These are phyloP conservation scores for Cryptococcus sp. DNA, from an alignment of 1,284 basidiomycete genomes.

Conservation along the genomic window DNA sequence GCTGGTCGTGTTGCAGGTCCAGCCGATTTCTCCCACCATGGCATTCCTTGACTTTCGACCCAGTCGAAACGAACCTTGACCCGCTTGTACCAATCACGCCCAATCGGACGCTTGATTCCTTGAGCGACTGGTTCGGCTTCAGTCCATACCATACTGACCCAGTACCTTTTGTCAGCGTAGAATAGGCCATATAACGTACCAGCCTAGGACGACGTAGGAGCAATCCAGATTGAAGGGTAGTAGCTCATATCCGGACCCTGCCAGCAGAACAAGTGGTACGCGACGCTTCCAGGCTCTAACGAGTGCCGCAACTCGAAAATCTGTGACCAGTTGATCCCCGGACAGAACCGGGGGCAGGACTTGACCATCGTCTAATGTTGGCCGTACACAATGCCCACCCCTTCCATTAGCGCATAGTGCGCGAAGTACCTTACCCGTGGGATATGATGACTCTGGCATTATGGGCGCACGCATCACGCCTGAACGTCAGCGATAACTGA, in stretches of 20 bases:
- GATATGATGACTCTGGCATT: constrained; percentile 39
- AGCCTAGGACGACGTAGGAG: constrained; percentile 39
- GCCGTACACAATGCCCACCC: constrained; percentile 29
- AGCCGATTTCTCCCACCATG: constrained; percentile 30
- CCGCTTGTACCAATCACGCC: constrained; percentile 28
- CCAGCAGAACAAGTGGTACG: constrained; percentile 35
- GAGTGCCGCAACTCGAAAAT: constrained; percentile 35
- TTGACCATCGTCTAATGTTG: constrained; percentile 3
- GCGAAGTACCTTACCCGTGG: constrained; percentile 25
- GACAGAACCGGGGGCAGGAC: constrained; percentile 20
- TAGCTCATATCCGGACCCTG: constrained; percentile 32
- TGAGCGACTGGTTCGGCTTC: constrained; percentile 30
- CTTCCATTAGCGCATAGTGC: constrained; percentile 7
- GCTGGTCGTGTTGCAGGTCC: no score
- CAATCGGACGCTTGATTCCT: constrained; percentile 10
- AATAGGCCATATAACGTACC: constrained; percentile 20
- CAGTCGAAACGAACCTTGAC: constrained; percentile 45
- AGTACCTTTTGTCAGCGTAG: constrained; percentile 25
- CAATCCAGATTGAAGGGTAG: constrained; percentile 34
- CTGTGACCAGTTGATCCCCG: constrained; percentile 30
- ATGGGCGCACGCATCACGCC: constrained; percentile 40
- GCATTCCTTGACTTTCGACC: constrained; percentile 35
- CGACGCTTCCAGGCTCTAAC: constrained; percentile 20
- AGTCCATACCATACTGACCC: constrained; percentile 39
- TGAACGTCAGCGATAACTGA: constrained; percentile 8